Evolutionary conservation across 2,329 filamentous ascomycete species (phyloP).

Genomic region (Botrytis elliptica): DNA sequence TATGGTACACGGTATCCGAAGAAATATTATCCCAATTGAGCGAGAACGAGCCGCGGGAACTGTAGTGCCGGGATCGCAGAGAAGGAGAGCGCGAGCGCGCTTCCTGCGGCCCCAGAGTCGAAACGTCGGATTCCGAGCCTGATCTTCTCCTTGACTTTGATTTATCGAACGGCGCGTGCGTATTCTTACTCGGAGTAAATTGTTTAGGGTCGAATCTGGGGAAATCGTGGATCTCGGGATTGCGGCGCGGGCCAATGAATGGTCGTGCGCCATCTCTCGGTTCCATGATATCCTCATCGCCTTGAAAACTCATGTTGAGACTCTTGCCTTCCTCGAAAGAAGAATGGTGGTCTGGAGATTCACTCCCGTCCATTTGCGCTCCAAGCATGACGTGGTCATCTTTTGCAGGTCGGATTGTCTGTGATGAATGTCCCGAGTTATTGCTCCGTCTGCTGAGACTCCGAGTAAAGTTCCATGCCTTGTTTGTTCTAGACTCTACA

Average conservation of each 20-base stretch:
- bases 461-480: not conserved
- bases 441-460: not conserved
- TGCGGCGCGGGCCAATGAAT: not conserved
- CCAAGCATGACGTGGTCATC: not conserved
- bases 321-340: not conserved
- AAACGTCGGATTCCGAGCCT: not conserved
- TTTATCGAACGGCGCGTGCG: not conserved
- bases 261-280: not conserved
- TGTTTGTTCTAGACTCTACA: not conserved
- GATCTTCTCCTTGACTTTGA: not conserved
- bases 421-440: not conserved
- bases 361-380: not conserved
- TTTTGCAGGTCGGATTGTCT: not conserved
- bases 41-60: slow-evolving; percentile 4
- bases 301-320: not conserved
- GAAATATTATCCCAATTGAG: slow-evolving; percentile 12
- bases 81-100: not conserved
- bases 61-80: not conserved
- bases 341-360: not conserved
- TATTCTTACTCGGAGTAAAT: not conserved
- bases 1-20: slow-evolving; percentile 10
- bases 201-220: not conserved
- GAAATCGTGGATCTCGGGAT: slow-evolving; percentile 7
- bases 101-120: not conserved
- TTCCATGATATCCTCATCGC: not conserved